Evolutionary conservation across 1,139 yeast genomes (phyloP).

Genomic region (Kodamaea plutei): DNA sequence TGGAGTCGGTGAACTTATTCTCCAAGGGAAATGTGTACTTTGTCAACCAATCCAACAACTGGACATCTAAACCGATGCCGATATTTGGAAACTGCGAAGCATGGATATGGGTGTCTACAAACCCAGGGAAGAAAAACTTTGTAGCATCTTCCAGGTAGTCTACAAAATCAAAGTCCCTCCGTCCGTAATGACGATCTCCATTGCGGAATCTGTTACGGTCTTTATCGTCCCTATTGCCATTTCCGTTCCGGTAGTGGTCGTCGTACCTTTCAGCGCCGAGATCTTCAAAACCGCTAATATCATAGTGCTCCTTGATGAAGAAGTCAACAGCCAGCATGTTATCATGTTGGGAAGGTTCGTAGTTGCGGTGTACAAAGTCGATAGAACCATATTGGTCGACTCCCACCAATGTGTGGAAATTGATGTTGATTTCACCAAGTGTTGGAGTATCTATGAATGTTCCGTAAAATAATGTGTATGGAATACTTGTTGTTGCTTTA

Average conservation of each 20-base stretch:
- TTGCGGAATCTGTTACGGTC: too few species aligned
- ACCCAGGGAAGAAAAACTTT: conserved; percentile 82
- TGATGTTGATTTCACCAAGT: conserved; percentile 24
- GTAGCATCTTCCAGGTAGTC: conserved; percentile 27
- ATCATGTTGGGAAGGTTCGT: conserved; percentile 7
- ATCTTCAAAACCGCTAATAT: too few species aligned
- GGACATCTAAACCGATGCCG: conserved; percentile 84
- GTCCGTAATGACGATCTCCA: too few species aligned
- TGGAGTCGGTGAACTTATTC: conserved; percentile 30
- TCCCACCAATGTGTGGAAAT: conserved; percentile 30
- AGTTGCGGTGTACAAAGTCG: conserved; percentile 25
- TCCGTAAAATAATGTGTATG: conserved; percentile 33
- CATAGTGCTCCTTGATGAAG: conserved; percentile 5
- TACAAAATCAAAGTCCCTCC: conserved; percentile 20
- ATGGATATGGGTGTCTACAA: conserved; percentile 92
- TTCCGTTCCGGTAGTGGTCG: background rate
- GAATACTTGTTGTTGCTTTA: conserved; percentile 18
- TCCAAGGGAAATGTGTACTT: conserved; percentile 89
- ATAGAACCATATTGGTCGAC: conserved; percentile 29
- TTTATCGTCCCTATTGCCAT: background rate
- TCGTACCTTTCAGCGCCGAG: conserved; percentile 1
- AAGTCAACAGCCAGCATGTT: conserved; percentile 8
- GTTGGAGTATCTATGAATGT: conserved; percentile 37
- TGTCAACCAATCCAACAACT: conserved; percentile 83
- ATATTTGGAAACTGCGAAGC: conserved; percentile 96